Evolutionary conservation across 2,329 filamentous ascomycete species (phyloP).

Genomic region (Aspergillus chevalieri): DNA sequence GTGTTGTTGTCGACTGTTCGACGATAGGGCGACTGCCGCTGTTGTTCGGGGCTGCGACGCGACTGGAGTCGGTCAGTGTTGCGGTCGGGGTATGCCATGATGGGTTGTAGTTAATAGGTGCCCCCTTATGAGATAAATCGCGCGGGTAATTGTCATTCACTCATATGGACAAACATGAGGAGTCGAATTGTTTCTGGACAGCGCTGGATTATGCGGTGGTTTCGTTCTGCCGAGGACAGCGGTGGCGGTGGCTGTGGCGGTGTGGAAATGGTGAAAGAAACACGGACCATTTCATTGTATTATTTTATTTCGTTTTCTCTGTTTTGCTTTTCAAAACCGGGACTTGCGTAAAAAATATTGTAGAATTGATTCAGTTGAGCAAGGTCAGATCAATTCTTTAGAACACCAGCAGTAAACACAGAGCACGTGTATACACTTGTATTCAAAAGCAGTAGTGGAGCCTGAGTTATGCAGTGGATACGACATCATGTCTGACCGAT

Average conservation of each 20-base stretch:
- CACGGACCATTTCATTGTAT: no score
- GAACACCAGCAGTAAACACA: no score
- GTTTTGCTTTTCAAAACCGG: no score
- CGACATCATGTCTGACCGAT: slow-evolving; percentile 6
- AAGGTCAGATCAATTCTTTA: no score
- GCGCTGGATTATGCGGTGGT: no score
- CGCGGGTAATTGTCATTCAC: slow-evolving; percentile 4
- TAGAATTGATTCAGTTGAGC: no score
- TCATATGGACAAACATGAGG: background rate
- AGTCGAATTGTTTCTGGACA: background rate
- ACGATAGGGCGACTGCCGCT: slow-evolving; percentile 28
- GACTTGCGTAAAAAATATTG: no score
- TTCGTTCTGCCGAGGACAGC: no score
- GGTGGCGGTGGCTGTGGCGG: no score
- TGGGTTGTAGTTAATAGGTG: slow-evolving; percentile 3
- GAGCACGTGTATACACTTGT: no score
- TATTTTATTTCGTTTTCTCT: no score
- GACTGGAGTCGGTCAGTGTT: slow-evolving; percentile 21
- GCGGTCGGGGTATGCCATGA: slow-evolving; percentile 30
- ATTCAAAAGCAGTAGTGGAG: background rate
- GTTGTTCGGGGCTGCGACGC: slow-evolving; percentile 22
- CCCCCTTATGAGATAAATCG: background rate
- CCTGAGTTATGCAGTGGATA: background rate
- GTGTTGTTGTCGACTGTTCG: slow-evolving; percentile 17
- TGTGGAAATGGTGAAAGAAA: no score